Percentiles rank a stretch among this genome's conserved stretches.
Conservation (phyloP, 1,284 basidiomycete genomes). For the Pterulicium gracile region DNA sequence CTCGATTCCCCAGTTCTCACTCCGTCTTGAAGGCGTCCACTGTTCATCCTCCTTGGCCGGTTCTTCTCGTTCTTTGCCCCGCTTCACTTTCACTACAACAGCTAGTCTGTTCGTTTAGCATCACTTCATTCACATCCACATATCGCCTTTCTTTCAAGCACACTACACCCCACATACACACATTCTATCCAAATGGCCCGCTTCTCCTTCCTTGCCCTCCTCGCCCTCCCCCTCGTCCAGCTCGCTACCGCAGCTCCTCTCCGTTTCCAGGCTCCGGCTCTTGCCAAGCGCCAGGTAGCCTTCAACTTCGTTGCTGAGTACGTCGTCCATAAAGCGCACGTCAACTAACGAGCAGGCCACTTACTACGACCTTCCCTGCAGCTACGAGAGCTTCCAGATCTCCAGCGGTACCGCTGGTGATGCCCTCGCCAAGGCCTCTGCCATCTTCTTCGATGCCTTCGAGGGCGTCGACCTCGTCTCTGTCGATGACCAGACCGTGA, state of each 20-base stretch:
- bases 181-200: slow-evolving; percentile 13
- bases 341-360: no score
- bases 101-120: slow-evolving; percentile 10
- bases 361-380: slow-evolving; percentile 9
- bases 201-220: slow-evolving; percentile 16
- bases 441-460: slow-evolving; percentile 31
- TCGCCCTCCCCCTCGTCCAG: slow-evolving; percentile 13
- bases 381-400: slow-evolving; percentile 35
- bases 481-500: slow-evolving; percentile 13
- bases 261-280: slow-evolving; percentile 6
- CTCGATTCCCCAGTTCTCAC: slow-evolving; percentile 2
- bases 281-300: slow-evolving; percentile 14
- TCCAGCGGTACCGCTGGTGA: slow-evolving; percentile 31
- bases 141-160: neutral
- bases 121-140: slow-evolving; percentile 4
- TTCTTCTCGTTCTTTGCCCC: slow-evolving; percentile 1
- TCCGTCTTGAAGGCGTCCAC: slow-evolving; percentile 1
- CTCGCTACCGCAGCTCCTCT: slow-evolving; percentile 14
- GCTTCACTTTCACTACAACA: slow-evolving; percentile 7
- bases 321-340: neutral
- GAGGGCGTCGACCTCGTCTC: slow-evolving; percentile 23
- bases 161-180: neutral
- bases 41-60: neutral
- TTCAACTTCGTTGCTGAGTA: neutral
- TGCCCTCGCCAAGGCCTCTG: slow-evolving; percentile 29